phyloP scores from a whole-genome alignment of 228 moss, liverwort and hornwort genomes.

The Sphagnum fallax region DNA sequence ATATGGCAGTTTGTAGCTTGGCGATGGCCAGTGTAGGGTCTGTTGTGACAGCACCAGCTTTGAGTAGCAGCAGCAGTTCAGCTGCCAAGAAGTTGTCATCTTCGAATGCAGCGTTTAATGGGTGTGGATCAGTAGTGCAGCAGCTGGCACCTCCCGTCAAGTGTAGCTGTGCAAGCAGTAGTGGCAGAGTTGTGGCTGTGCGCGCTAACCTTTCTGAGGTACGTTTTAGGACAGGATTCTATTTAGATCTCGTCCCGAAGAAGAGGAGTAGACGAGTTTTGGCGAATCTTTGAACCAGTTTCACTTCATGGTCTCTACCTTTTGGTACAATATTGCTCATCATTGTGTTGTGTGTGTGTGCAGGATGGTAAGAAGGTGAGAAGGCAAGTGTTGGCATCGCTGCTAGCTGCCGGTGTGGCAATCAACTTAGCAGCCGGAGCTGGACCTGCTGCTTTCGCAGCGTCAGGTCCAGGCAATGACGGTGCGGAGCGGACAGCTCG shows the following conservation, averaged over 20 bases:
- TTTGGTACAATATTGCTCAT: no score
- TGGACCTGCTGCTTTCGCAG: constrained; percentile 23
- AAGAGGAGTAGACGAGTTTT: no score
- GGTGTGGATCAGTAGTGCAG: constrained; percentile 1
- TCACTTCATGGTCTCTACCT: no score
- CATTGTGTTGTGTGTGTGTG: no score
- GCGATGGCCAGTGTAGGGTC: background rate
- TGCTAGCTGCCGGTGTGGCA: constrained; percentile 39
- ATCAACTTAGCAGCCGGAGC: constrained; percentile 22
- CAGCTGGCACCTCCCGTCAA: constrained; percentile 23
- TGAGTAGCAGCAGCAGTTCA: background rate
- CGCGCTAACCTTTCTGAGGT: constrained; percentile 25
- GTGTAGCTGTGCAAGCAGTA: background rate
- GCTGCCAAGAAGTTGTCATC: constrained; percentile 12
- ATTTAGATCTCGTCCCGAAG: no score
- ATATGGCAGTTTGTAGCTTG: no score
- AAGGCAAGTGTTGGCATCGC: constrained; percentile 20
- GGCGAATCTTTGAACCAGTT: no score
- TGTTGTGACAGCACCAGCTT: constrained; percentile 17
- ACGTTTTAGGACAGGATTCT: background rate
- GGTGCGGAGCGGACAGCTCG: constrained; percentile 42
- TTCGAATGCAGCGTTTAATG: constrained; percentile 14
- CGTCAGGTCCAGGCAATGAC: constrained; percentile 19
- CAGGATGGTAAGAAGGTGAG: constrained; percentile 16
- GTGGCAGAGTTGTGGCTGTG: constrained; percentile 16